Percentiles rank a stretch among this genome's conserved stretches.
These are phyloP conservation scores for Diplotaxis tenuifolia DNA, from an alignment of 345 rosid species.

Conservation along the genomic window DNA sequence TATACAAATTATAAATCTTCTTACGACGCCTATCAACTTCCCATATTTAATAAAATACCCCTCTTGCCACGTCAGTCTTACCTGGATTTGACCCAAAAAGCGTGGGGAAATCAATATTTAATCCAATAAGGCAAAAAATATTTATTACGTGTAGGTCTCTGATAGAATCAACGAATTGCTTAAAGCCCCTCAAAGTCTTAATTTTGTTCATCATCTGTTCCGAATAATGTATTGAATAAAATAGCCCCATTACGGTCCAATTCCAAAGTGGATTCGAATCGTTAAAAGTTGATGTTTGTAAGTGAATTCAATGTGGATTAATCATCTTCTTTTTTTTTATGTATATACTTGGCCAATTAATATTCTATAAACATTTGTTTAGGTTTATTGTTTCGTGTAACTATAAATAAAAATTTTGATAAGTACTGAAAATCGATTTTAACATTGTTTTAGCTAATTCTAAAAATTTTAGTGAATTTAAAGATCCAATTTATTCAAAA, in stretches of 20 bases:
- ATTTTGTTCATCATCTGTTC: neutral
- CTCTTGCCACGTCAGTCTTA: slow-evolving; percentile 31
- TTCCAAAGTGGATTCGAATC: neutral
- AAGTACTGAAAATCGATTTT: no score
- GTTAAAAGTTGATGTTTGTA: neutral
- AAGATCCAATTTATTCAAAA: neutral
- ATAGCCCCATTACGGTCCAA: neutral
- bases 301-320: no score
- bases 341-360: neutral
- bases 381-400: neutral
- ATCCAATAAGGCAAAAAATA: slow-evolving; percentile 11
- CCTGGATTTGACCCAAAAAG: slow-evolving; percentile 32
- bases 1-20: neutral
- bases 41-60: slow-evolving; percentile 6
- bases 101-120: neutral
- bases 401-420: no score
- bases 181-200: neutral
- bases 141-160: neutral
- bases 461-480: neutral
- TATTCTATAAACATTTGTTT: neutral
- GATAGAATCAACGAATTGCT: slow-evolving; percentile 5
- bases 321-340: no score
- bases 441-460: neutral
- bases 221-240: neutral
- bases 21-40: neutral